Evolutionary conservation across 352 stramenopile genomes (phyloP).

Genomic region (Phytophthora rubi): DNA sequence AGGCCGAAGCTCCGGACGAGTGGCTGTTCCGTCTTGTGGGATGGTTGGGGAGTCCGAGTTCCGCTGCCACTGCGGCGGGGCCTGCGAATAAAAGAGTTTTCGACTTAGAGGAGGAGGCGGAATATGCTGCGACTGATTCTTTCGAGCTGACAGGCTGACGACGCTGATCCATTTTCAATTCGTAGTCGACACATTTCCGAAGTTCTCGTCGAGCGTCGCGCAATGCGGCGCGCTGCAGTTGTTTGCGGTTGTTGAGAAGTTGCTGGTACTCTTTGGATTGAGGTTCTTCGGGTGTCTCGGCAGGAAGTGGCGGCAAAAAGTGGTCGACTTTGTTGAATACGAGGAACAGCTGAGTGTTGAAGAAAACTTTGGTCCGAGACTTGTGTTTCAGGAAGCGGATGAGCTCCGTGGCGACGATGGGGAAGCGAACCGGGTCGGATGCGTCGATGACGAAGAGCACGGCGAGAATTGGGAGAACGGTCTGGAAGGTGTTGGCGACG

Average conservation of each 20-base stretch:
- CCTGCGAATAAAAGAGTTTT: constrained; percentile 16
- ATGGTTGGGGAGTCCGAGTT: constrained; percentile 5
- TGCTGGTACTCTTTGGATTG: constrained; percentile 35
- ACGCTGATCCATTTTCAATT: constrained; percentile 50
- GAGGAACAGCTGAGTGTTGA: constrained; percentile 50
- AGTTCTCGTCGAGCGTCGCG: constrained; percentile 53
- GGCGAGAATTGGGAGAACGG: constrained; percentile 42
- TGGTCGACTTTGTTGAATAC: constrained; percentile 69
- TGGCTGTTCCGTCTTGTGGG: constrained; percentile 6
- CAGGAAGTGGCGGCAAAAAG: constrained; percentile 14
- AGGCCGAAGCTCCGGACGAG: constrained; percentile 4
- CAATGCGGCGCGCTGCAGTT: constrained; percentile 38
- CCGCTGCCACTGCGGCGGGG: constrained; percentile 10
- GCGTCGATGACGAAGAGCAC: constrained; percentile 64
- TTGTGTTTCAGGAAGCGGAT: constrained; percentile 53
- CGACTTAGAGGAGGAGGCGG: constrained; percentile 12
- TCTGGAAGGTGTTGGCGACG: constrained; percentile 16
- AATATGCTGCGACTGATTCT: constrained; percentile 9
- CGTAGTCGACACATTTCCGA: constrained; percentile 56
- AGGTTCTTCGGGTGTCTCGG: constrained; percentile 23
- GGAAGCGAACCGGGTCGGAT: constrained; percentile 54
- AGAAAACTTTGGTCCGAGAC: constrained; percentile 34
- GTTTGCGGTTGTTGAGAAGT: constrained; percentile 24
- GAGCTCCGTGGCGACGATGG: constrained; percentile 56
- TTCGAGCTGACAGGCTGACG: constrained; percentile 32